Base-by-base conservation (phyloP, 768 basidiomycete species). In the Amanita jacksonii region DNA sequence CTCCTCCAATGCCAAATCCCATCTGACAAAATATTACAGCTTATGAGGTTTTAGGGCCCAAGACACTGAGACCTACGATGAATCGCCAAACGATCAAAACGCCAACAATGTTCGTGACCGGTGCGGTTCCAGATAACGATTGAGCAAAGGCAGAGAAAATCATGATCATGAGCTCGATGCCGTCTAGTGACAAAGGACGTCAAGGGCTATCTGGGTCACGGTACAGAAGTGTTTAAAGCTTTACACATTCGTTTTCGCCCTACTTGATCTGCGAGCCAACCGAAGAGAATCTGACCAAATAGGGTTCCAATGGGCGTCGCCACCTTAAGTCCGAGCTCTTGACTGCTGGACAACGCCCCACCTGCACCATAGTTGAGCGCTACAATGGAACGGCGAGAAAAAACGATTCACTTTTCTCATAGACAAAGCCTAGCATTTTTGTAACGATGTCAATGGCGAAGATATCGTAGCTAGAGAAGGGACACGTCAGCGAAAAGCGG, bases 1-100 rank as follows among this genome's bases (percentile, higher is more conserved):
- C 90, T n/a, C 90, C 90, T 4, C 89, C 90, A n/a, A 92, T 85
- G 4, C 90, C 89, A 1, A 90, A 59, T 0, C 86, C 86, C 74
- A 78, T 78, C 79, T 76, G 36, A 2, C 0, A 24, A 18, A 28
- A 12, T n/a, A n/a, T n/a, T n/a, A n/a, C n/a, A 22, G 52, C 36
- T 38, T 47, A 10, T 30, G 47, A 12, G 15, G 30, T 24, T 15
- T 8, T 23, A 39, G 12, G 18, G 15, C 15, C 5, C 15, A 32
- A 22, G 37, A 28, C 12, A 15, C 9, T n/a, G 4, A 22, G 7
- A 57, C 66, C 49, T 47, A 70, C 71, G 24, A 90, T 64, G 65
- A 87, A 85, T 9, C 90, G 78, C 89, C 90, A 93, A 38, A 84
- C 74, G 47, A 92, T 69, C 41, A 93, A 66, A 18, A 74, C 81